These are phyloP conservation scores for Annulohypoxylon stygium DNA, from an alignment of 495 filamentous ascomycete species.

Conservation along the genomic window DNA sequence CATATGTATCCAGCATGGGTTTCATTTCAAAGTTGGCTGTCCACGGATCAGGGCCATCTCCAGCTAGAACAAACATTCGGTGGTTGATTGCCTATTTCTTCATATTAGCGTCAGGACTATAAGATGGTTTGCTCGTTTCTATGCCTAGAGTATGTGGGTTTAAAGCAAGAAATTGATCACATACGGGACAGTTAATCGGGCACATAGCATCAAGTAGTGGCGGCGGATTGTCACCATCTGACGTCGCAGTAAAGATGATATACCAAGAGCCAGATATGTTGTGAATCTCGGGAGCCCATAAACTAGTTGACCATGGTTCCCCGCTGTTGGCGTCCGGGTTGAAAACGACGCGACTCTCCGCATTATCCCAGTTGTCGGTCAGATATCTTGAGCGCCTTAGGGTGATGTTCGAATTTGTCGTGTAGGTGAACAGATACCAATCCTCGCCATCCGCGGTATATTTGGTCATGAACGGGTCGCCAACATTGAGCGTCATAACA, in stretches of 20 bases:
- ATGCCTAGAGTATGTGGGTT: neutral
- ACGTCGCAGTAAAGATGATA: conserved; percentile 65
- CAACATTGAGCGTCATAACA: conserved; percentile 50
- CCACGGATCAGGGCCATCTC: conserved; percentile 59
- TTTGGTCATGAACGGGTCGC: conserved; percentile 47
- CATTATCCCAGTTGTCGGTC: conserved; percentile 60
- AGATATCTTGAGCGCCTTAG: conserved; percentile 52
- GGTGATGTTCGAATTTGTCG: conserved; percentile 52
- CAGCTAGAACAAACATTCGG: conserved; percentile 64
- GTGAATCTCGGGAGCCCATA: conserved; percentile 66
- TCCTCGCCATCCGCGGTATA: conserved; percentile 48
- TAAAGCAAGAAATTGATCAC: conserved; percentile 24
- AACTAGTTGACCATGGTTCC: conserved; percentile 58
- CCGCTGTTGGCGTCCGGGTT: conserved; percentile 52
- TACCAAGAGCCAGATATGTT: conserved; percentile 61
- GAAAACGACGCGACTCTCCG: conserved; percentile 58
- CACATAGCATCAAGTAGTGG: conserved; percentile 50
- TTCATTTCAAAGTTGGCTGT: conserved; percentile 56
- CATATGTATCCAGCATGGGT: conserved; percentile 62
- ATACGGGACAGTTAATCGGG: conserved; percentile 57
- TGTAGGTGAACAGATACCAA: conserved; percentile 54
- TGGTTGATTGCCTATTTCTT: conserved; percentile 59
- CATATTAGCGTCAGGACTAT: neutral
- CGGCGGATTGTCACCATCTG: conserved; percentile 51
- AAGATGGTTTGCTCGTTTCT: conserved; percentile 14